Conservation (phyloP, 768 basidiomycete species). For the Leccinum boreale region DNA sequence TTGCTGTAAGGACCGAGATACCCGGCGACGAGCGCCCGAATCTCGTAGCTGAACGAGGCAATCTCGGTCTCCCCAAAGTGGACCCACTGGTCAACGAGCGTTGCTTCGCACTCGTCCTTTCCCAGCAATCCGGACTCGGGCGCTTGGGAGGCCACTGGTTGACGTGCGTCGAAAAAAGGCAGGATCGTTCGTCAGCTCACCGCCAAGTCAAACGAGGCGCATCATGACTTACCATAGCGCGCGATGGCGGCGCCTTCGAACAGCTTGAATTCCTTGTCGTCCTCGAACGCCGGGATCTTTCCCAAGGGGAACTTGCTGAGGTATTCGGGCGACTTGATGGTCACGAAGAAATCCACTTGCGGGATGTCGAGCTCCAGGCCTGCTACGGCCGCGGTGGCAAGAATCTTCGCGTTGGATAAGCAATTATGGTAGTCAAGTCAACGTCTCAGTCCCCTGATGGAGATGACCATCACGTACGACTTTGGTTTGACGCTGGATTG, state of each 20-base stretch:
- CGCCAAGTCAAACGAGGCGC: background rate
- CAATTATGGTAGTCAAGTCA: background rate
- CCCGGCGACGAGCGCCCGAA: constrained; percentile 14
- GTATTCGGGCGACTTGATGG: constrained; percentile 26
- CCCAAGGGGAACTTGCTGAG: constrained; percentile 29
- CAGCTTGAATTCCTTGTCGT: constrained; percentile 19
- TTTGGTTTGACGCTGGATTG: constrained; percentile 27
- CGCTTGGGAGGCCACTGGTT: constrained; percentile 23
- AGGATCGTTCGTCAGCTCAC: background rate
- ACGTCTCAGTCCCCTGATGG: no score
- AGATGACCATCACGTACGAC: constrained; percentile 16
- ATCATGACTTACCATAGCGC: constrained; percentile 20
- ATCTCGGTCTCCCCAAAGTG: constrained; percentile 30
- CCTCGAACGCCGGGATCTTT: constrained; percentile 28
- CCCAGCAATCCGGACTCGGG: constrained; percentile 28
- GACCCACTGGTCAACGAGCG: constrained; percentile 31
- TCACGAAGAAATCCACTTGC: constrained; percentile 21
- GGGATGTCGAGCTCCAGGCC: constrained; percentile 26
- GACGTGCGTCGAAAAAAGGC: background rate
- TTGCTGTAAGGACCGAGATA: constrained; percentile 24
- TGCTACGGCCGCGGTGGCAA: constrained; percentile 20
- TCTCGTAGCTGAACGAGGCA: constrained; percentile 18
- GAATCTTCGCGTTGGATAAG: constrained; percentile 17
- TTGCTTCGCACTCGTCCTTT: constrained; percentile 19
- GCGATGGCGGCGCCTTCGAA: constrained; percentile 30